Base-by-base conservation (phyloP, 768 basidiomycete species). In the Boletus sensibilis region DNA sequence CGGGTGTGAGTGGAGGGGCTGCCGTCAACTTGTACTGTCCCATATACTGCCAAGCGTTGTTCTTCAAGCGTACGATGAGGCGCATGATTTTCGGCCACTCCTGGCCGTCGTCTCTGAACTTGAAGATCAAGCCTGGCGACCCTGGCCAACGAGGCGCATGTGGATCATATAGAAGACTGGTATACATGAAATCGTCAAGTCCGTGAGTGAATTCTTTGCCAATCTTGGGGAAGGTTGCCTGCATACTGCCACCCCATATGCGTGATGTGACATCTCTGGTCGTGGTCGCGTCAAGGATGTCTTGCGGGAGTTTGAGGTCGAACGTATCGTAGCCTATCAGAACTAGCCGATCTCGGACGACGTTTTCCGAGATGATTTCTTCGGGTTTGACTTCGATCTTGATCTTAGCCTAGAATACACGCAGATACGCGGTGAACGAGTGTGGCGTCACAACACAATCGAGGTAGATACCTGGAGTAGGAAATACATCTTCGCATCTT, bases 161-260 rank as follows among this genome's bases (percentile, higher is more conserved):
- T n/a, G 52, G 58, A 47, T 60, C 44, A 18, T 41, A 58, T 12
- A 38, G 25, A 10, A 38, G 50, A 42, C 38, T 58, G 37, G 37
- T 34, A 13, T 54, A 65, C 63, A 57, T 53, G 16, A 66, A 60
- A 7, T 51, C 60, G 25, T 60, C 53, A 3, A 55, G 52, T n/a
- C 45, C 67, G 27, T 55, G 57, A 11, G 55, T 57, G 46, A 56
- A 54, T 5, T 16, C 39, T 11, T 48, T 49, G 31, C 53, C 37
- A 20, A 59, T 60, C 47, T 31, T 33, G 18, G 59, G 57, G 6
- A 59, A 52, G 5, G 35, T 56, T 11, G 25, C 25, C 29, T n/a
- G 48, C 31, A 13, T 29, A 27, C 33, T 52, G 14, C 66, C 52
- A 20, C 42, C 56, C 63, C 65, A 58, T 18, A 25, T 53, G 27